Evolutionary conservation across 257 asterid species (phyloP).

Genomic region (Rhazya stricta): DNA sequence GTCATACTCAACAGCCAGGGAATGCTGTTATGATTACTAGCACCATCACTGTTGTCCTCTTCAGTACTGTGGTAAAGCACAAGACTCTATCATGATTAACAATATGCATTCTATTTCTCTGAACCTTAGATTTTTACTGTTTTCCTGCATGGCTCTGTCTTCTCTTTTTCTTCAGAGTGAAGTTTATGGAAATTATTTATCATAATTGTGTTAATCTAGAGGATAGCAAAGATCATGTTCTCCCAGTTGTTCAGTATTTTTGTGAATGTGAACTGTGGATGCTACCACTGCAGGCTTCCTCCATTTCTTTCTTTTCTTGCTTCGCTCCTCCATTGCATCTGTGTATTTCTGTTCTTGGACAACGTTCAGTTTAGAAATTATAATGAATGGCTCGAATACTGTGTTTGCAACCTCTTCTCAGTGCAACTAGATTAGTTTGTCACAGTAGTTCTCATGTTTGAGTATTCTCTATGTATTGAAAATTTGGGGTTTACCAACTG

Average conservation of each 20-base stretch:
- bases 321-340: too few species aligned
- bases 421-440: too few species aligned
- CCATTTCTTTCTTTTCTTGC: neutral
- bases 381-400: neutral
- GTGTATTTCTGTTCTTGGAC: too few species aligned
- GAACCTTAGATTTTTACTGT: neutral
- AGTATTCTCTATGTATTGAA: neutral
- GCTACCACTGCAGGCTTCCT: too few species aligned
- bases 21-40: conserved; percentile 68
- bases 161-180: neutral
- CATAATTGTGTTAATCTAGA: neutral
- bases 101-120: neutral
- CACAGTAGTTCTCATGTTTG: neutral
- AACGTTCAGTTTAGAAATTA: too few species aligned
- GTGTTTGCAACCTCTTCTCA: too few species aligned
- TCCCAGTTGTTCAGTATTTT: neutral
- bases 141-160: neutral
- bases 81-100: neutral
- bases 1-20: conserved; percentile 63
- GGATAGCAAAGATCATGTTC: neutral
- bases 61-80: conserved; percentile 62
- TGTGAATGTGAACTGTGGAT: neutral
- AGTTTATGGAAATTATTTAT: neutral
- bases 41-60: conserved; percentile 68
- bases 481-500: neutral